Conservation (phyloP, 208 protist species). For the Trypanosomatidae sp. region DNA sequence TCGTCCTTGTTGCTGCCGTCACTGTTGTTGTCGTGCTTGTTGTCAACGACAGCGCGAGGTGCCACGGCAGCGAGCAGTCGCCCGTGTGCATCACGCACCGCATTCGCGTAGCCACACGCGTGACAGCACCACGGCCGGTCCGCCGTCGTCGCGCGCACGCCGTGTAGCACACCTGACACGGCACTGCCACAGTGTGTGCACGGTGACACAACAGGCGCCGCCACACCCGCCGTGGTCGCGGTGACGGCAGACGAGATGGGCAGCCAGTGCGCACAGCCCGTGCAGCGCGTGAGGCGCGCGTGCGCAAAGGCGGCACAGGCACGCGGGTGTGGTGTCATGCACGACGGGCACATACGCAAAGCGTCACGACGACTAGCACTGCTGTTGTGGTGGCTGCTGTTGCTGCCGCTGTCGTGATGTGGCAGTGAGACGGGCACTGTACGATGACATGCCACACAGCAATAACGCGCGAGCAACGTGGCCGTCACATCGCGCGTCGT, state of each 20-base stretch:
- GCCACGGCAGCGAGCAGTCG: too few species aligned
- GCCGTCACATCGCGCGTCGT: slow-evolving; percentile 4
- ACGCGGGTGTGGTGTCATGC: slow-evolving; percentile 18
- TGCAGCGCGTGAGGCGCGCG: slow-evolving; percentile 16
- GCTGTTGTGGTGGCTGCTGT: background rate
- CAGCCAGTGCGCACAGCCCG: slow-evolving; percentile 15
- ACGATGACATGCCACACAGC: background rate
- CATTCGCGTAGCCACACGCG: slow-evolving; percentile 11
- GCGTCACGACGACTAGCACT: background rate
- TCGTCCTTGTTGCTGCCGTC: too few species aligned
- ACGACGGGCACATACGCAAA: background rate
- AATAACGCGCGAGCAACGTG: background rate
- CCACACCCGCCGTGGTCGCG: background rate
- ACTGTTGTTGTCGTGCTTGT: background rate
- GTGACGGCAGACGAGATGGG: too few species aligned
- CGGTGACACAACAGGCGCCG: too few species aligned
- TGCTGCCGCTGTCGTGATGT: background rate
- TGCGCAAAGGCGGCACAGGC: slow-evolving; percentile 9
- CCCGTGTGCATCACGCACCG: slow-evolving; percentile 6
- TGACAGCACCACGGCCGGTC: slow-evolving; percentile 25
- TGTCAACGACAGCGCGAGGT: background rate
- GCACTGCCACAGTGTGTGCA: slow-evolving; percentile 24
- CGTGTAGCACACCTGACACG: slow-evolving; percentile 7
- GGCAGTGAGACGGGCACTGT: background rate
- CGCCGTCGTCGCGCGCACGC: slow-evolving; percentile 16